phyloP scores from a whole-genome alignment of 108 stramenopile species.

The Cyclotella baltica region DNA sequence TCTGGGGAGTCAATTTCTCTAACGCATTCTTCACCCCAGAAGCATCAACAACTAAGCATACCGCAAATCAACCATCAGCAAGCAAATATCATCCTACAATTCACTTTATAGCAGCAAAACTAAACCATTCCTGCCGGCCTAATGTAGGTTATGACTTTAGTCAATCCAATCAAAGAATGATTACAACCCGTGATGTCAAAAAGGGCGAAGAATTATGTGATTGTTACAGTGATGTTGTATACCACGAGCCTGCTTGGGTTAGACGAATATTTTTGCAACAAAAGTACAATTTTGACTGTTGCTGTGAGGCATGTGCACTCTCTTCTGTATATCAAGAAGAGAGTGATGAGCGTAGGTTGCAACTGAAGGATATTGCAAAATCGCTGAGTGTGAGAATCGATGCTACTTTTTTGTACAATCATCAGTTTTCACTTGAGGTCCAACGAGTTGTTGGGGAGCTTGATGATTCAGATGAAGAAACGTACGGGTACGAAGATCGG shows the following conservation, averaged over 20 bases:
- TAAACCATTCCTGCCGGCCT: slow-evolving; percentile 18
- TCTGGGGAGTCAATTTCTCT: slow-evolving; percentile 23
- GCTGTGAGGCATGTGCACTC: slow-evolving; percentile 2
- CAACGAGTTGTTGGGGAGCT: neutral
- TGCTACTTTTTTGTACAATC: slow-evolving; percentile 12
- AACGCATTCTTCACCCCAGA: slow-evolving; percentile 20
- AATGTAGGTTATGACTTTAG: slow-evolving; percentile 27
- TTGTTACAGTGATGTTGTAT: slow-evolving; percentile 25
- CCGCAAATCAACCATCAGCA: neutral
- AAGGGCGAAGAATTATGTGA: slow-evolving; percentile 13
- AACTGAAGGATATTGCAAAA: slow-evolving; percentile 21
- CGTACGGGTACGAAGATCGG: neutral
- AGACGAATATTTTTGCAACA: neutral
- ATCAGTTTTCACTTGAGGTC: slow-evolving; percentile 6
- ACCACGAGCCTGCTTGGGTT: slow-evolving; percentile 1
- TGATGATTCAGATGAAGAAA: neutral
- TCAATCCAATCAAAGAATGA: neutral
- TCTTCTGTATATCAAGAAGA: neutral
- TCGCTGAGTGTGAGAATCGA: neutral
- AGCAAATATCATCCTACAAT: slow-evolving; percentile 1
- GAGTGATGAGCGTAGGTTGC: slow-evolving; percentile 5
- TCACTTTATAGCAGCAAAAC: slow-evolving; percentile 5
- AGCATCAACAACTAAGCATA: neutral
- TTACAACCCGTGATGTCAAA: slow-evolving; percentile 5
- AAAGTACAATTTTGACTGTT: slow-evolving; percentile 25